phyloP scores from a whole-genome alignment of 768 basidiomycete genomes.

The Pulveroboletus sp. region DNA sequence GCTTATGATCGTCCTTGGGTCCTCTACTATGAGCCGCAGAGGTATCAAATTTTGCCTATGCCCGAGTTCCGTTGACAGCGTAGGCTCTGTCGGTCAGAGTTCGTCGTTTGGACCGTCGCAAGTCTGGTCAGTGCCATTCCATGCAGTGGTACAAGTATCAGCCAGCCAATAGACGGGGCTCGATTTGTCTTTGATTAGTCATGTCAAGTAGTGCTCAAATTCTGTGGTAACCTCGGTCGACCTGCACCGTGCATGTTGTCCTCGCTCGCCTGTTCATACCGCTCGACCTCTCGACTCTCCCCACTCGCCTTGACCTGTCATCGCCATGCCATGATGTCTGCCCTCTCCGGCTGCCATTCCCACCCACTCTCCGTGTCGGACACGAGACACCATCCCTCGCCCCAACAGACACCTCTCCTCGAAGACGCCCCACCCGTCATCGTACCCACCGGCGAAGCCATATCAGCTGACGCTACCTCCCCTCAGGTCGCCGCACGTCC shows the following conservation, averaged over 20 bases:
- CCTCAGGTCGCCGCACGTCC: conserved; percentile 71
- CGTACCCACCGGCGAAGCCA: conserved; percentile 40
- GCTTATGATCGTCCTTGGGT: no score
- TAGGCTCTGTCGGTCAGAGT: no score
- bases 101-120: no score
- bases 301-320: conserved; percentile 13
- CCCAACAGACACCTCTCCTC: conserved; percentile 12
- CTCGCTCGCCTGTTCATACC: conserved; percentile 13
- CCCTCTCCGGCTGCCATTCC: conserved; percentile 33
- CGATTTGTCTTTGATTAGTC: no score
- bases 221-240: background rate
- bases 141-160: no score
- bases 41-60: no score
- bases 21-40: no score
- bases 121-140: no score
- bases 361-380: conserved; percentile 19
- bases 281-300: background rate
- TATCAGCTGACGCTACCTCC: conserved; percentile 58
- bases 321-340: conserved; percentile 67
- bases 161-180: conserved; percentile 2
- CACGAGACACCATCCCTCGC: conserved; percentile 10
- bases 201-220: no score
- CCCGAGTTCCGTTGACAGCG: no score
- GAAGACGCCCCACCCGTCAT: conserved; percentile 51
- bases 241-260: conserved; percentile 19